phyloP scores from a whole-genome alignment of 768 basidiomycete genomes.

The Tremella fuciformis region DNA sequence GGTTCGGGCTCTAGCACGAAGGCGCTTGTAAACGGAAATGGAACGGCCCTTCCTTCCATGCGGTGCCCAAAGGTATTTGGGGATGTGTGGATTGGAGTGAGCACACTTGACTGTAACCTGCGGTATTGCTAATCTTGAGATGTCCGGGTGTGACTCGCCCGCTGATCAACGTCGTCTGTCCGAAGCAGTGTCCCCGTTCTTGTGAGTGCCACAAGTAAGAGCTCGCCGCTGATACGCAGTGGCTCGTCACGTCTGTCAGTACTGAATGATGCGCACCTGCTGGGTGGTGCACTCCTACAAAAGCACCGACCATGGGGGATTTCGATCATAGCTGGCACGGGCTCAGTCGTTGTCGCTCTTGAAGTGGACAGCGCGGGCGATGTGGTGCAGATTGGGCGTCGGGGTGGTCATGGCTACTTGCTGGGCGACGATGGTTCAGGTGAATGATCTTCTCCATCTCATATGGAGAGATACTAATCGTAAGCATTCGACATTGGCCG shows the following conservation, averaged over 20 bases:
- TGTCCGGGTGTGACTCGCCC: conserved; percentile 33
- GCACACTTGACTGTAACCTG: not conserved
- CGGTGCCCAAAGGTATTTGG: conserved; percentile 18
- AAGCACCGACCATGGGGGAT: conserved; percentile 60
- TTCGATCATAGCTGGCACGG: conserved; percentile 76
- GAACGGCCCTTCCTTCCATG: not conserved
- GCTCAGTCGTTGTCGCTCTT: conserved; percentile 60
- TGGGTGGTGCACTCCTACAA: conserved; percentile 71
- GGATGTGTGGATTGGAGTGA: conserved; percentile 35
- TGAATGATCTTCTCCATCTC: conserved; percentile 13
- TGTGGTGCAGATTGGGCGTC: conserved; percentile 25
- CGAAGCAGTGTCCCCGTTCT: conserved; percentile 23
- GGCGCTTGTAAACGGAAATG: not conserved
- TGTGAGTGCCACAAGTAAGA: conserved; percentile 15
- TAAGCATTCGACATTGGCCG: conserved; percentile 39
- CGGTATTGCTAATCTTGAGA: conserved; percentile 16
- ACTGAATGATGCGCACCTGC: conserved; percentile 78
- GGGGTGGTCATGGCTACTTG: conserved; percentile 39
- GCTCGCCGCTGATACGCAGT: conserved; percentile 3
- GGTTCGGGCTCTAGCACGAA: not conserved
- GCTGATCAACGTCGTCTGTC: conserved; percentile 23
- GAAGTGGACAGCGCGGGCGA: conserved; percentile 19
- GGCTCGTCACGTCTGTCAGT: conserved; percentile 58
- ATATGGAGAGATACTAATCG: not conserved
- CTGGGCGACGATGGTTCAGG: conserved; percentile 43